These are phyloP conservation scores for Insectozyma bohioensis DNA, from an alignment of 1,139 yeast genomes.

Conservation along the genomic window DNA sequence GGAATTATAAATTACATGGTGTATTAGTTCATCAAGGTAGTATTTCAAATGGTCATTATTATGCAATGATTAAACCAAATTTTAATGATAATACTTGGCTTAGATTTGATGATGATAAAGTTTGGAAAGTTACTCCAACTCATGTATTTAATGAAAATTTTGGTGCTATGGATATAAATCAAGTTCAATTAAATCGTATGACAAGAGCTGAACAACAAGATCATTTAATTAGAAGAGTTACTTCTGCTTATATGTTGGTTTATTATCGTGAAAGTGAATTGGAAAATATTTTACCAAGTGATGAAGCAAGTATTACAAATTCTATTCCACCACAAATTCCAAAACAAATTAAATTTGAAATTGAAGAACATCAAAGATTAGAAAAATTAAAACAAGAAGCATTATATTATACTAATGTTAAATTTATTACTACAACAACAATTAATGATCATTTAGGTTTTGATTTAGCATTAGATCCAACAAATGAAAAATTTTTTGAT, in stretches of 20 bases:
- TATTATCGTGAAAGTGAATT: constrained; percentile 71
- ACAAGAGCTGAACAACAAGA: constrained; percentile 62
- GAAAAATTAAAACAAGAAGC: constrained; percentile 76
- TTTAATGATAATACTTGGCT: constrained; percentile 69
- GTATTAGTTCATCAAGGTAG: constrained; percentile 96
- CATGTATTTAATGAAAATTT: constrained; percentile 92
- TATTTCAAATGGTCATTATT: constrained; percentile 93
- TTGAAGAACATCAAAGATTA: constrained; percentile 51
- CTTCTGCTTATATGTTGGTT: constrained; percentile 97
- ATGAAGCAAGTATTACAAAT: constrained; percentile 42
- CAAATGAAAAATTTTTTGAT: constrained; percentile 44
- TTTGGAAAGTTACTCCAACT: constrained; percentile 76
- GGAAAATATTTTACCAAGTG: constrained; percentile 57
- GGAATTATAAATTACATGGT: constrained; percentile 84
- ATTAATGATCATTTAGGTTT: constrained; percentile 68
- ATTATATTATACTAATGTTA: constrained; percentile 65
- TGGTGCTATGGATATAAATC: constrained; percentile 68
- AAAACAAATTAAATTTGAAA: constrained; percentile 61
- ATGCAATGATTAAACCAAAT: constrained; percentile 86
- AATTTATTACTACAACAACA: constrained; percentile 51
- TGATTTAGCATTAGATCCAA: constrained; percentile 69
- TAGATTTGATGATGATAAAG: constrained; percentile 93
- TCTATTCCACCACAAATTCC: constrained; percentile 70
- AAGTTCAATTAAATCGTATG: constrained; percentile 47
- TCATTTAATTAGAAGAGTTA: constrained; percentile 69